Conservation (phyloP, 192 early-diverging fungal species). For the Allomyces macrogynus region DNA sequence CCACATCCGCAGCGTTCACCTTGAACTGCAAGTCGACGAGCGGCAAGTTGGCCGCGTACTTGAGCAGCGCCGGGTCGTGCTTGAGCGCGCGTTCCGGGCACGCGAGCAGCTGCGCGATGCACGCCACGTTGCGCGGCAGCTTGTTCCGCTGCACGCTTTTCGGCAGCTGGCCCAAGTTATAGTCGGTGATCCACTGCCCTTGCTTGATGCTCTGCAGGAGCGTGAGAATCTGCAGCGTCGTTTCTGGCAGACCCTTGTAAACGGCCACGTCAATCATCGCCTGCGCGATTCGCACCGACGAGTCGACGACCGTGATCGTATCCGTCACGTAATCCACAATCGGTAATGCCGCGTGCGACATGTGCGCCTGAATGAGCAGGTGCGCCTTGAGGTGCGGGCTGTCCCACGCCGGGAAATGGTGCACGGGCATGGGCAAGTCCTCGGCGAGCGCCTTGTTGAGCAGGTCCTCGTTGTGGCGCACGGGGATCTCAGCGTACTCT, state of each 20-base stretch:
- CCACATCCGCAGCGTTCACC: too few relatives aligned
- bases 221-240: slow-evolving; percentile 51
- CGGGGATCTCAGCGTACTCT: slow-evolving; percentile 81
- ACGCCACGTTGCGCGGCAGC: slow-evolving; percentile 13
- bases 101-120: slow-evolving; percentile 11
- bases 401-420: slow-evolving; percentile 38
- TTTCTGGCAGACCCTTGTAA: slow-evolving; percentile 39
- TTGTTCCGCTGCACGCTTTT: slow-evolving; percentile 8
- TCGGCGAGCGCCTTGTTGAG: slow-evolving; percentile 66
- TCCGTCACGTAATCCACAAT: slow-evolving; percentile 83
- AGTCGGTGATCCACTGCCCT: slow-evolving; percentile 45
- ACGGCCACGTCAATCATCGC: slow-evolving; percentile 84
- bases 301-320: slow-evolving; percentile 72
- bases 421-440: slow-evolving; percentile 42
- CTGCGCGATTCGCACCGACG: slow-evolving; percentile 72
- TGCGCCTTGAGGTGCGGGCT: slow-evolving; percentile 81
- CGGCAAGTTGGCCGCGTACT: not conserved
- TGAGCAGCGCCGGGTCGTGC: slow-evolving; percentile 8
- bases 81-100: slow-evolving; percentile 2
- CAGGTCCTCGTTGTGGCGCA: slow-evolving; percentile 86
- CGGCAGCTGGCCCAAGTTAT: slow-evolving; percentile 2
- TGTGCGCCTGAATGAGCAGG: slow-evolving; percentile 71
- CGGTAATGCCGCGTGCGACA: slow-evolving; percentile 58
- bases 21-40: slow-evolving; percentile 9
- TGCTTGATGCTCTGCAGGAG: slow-evolving; percentile 87